These are phyloP conservation scores for Platanus orientalis DNA, from an alignment of 164 flowering plant species.

Conservation along the genomic window DNA sequence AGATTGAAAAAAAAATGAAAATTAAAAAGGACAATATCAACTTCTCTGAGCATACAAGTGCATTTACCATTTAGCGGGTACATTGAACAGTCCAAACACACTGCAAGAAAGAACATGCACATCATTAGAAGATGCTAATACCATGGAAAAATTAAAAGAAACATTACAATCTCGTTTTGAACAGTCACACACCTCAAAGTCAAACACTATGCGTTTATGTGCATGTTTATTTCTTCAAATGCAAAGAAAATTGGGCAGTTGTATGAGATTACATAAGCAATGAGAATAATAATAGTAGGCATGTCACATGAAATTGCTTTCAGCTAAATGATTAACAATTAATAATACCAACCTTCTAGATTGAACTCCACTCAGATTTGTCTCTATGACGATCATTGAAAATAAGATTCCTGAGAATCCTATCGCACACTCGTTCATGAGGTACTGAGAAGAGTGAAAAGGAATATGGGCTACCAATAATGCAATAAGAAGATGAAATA, in stretches of 20 bases:
- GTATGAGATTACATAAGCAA: neutral
- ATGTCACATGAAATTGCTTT: neutral
- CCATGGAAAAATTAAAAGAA: neutral
- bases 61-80: conserved; percentile 85
- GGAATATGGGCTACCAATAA: conserved; percentile 64
- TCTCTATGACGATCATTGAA: conserved; percentile 96
- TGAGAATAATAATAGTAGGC: neutral
- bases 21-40: neutral
- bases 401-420: conserved; percentile 96
- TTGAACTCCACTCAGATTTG: conserved; percentile 85
- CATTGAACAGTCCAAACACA: conserved; percentile 92
- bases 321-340: neutral
- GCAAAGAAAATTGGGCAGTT: neutral
- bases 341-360: conserved; percentile 68
- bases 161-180: neutral
- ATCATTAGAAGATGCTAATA: conserved; percentile 12
- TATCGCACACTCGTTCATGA: conserved; percentile 85
- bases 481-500: conserved; percentile 76
- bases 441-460: conserved; percentile 22
- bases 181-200: too few species aligned
- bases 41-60: conserved; percentile 4
- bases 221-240: neutral
- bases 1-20: conserved; percentile 2
- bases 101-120: conserved; percentile 43
- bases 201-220: neutral